Evolutionary conservation across 176 grass and related monocot genomes (phyloP), one percentile per base, ranked within the genome.

Genomic region (Paspalum notatum): DNA sequence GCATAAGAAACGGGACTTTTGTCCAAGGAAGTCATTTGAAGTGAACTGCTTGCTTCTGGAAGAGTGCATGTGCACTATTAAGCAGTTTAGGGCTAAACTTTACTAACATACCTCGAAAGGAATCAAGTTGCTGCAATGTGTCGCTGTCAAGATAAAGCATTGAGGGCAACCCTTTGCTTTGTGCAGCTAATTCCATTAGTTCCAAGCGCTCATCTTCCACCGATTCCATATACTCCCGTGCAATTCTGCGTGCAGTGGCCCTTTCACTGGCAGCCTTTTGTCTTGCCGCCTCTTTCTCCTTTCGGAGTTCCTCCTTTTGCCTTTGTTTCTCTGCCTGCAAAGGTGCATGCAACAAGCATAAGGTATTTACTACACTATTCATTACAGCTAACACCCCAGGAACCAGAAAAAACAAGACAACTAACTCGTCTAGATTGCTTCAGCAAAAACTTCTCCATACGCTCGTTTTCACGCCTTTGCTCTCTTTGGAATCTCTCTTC

Each of bases 121-220:
- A 91, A 87, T 99, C 88, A 72, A 99, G 88, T 39, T 95, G 83
- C 66, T 95, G 86, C 79, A 99, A 76, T 27, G 90, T 95, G 56
- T 95, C 91, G n/a, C 79, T 95, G 67, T 99, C 96, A 79, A 99
- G 96, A 84, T 58, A 67, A 38, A 91, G 81, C 86, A 95, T 99
- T 58, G 92, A 91, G 22, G 90, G 82, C 58, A 98, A 83, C 51
- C 90, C 96, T 77, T 95, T 99, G 69, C 74, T 89, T 87, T 91
- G 83, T 16, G 92, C 90, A 77, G 96, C 96, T 65, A 99, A 78
- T 76, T 99, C 96, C 92, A 99, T 95, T 76, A 95, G 86, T 75
- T 99, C 96, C 75, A 99, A 95, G 48, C 84, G 88, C 58, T 99
- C 96, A 90, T 99, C 96, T 84, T 99, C 92, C 57, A 99, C 68